Evolutionary conservation across 257 asterid species (phyloP), one percentile per base, ranked within the genome.

Genomic region (Linaria vulgaris): DNA sequence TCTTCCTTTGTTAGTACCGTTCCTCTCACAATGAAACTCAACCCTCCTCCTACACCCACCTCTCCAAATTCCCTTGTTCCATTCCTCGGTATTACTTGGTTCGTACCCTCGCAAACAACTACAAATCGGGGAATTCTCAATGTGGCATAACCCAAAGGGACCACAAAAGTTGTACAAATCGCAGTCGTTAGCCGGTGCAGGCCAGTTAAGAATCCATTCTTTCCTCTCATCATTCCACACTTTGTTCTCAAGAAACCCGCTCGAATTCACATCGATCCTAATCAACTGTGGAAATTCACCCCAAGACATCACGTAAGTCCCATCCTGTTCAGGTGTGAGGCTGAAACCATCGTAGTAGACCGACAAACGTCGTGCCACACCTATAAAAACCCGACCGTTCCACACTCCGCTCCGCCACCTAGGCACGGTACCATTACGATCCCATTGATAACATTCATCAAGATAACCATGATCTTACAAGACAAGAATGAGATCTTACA

Each of bases 351-450:
- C 41, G 9, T 34, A 34, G 15, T 59, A 72, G 22, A 31, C 63
- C 17, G 69, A 24, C 11, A 5, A 1, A 56, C 21, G 53, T 1
- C 30, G 24, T 14, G 63, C 51, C 8, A 65, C 17, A 24, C 69
- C 70, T 11, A 34, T 73, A n/a, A 64, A 53, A 21, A 47, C 46
- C 30, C 38, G 54, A 12, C 62, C 66, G 5, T 60, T 19, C 72
- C 74, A 67, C 0, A 70, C 73, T 39, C 74, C 85, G 5, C 70
- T 64, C 8, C 80, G 69, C 82, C 78, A 68, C 48, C 62, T 14
- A 51, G 45, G 61, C 41, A 34, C 5, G 12, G 46, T 11, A 15
- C 49, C 57, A 13, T 34, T 30, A 13, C 41, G 41, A 34, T 71
- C 47, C 80, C n/a, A n/a, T n/a, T n/a, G n/a, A n/a, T n/a, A n/a